These are phyloP conservation scores for Tylopilus rubrobrunneus DNA, from an alignment of 768 basidiomycete species.

Conservation along the genomic window DNA sequence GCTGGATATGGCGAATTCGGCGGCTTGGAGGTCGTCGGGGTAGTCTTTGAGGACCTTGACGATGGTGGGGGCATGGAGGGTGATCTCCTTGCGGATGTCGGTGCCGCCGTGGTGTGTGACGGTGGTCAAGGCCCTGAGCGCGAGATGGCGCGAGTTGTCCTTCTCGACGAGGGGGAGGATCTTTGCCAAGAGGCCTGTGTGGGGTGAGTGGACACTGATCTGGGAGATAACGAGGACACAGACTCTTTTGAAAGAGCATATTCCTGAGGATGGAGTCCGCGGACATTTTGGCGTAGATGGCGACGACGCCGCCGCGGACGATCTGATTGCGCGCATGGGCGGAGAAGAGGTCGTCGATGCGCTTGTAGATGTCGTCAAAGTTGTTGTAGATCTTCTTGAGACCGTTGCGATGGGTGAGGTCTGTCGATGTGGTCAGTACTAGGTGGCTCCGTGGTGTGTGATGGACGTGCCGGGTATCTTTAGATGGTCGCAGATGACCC, in stretches of 20 bases:
- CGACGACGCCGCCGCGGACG: constrained; percentile 53
- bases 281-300: constrained; percentile 62
- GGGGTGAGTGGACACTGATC: not conserved
- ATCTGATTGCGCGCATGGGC: constrained; percentile 41
- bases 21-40: constrained; percentile 46
- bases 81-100: constrained; percentile 48
- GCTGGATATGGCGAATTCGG: constrained; percentile 48
- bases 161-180: constrained; percentile 51
- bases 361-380: constrained; percentile 49
- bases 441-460: not conserved
- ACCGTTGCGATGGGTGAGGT: constrained; percentile 52
- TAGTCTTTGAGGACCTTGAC: constrained; percentile 44
- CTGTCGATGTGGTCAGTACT: constrained; percentile 30
- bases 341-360: constrained; percentile 48
- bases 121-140: constrained; percentile 51
- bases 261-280: constrained; percentile 56
- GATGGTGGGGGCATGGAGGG: constrained; percentile 38
- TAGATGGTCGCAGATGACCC: constrained; percentile 46
- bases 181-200: constrained; percentile 51
- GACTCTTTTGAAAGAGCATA: constrained; percentile 56
- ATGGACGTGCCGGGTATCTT: constrained; percentile 47
- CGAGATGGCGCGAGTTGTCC: constrained; percentile 46
- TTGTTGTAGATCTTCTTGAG: constrained; percentile 60
- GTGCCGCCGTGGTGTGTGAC: constrained; percentile 61
- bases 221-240: not conserved